phyloP scores from a whole-genome alignment of 495 filamentous ascomycete genomes.

The Aspergillus incahuasiensis region DNA sequence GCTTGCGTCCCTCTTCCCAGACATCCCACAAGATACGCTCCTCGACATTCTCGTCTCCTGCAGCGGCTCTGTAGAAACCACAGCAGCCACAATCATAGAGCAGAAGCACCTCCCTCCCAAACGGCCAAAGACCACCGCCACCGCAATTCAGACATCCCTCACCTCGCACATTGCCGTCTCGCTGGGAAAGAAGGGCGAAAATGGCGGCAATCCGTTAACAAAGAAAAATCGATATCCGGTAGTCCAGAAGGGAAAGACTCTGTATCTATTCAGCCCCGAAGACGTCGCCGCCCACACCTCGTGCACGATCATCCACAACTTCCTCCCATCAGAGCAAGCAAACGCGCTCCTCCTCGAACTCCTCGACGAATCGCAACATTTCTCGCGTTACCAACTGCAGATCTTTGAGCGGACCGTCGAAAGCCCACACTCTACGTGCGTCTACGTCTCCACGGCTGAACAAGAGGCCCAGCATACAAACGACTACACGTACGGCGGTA shows the following conservation, averaged over 20 bases:
- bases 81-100: conserved; percentile 47
- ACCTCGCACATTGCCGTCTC: conserved; percentile 43
- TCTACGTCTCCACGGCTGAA: conserved; percentile 70
- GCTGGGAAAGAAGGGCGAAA: background rate
- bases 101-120: conserved; percentile 25
- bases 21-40: conserved; percentile 56
- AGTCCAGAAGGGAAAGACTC: conserved; percentile 72
- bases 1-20: conserved; percentile 69
- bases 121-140: conserved; percentile 16
- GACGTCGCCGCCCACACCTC: conserved; percentile 79
- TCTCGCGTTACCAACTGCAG: conserved; percentile 68
- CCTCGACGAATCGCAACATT: conserved; percentile 69
- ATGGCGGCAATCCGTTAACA: conserved; percentile 24
- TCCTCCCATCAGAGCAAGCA: conserved; percentile 67
- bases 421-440: conserved; percentile 72
- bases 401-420: conserved; percentile 81
- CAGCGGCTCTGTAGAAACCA: conserved; percentile 68
- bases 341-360: conserved; percentile 70
- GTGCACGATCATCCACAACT: conserved; percentile 88
- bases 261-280: conserved; percentile 73
- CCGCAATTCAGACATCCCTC: conserved; percentile 34
- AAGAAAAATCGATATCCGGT: conserved; percentile 21
- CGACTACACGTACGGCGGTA: conserved; percentile 83
- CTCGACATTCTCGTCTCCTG: conserved; percentile 74
- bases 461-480: conserved; percentile 59